Percentiles rank a stretch among this genome's conserved stretches.
Conservation (phyloP, 2,329 filamentous ascomycete species). For the Lachnellula subtilissima region DNA sequence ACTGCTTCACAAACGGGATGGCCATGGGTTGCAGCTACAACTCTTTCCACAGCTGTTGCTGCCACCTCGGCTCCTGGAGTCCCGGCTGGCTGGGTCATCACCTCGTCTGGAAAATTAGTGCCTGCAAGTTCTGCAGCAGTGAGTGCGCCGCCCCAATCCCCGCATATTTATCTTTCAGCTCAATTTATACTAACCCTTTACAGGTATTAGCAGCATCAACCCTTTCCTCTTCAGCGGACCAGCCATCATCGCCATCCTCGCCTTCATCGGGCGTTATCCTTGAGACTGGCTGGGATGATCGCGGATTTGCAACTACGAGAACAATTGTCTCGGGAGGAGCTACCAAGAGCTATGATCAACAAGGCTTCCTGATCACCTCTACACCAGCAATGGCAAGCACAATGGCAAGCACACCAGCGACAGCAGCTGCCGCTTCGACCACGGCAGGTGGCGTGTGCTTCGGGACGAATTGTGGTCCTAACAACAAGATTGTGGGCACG, state of each 20-base stretch:
- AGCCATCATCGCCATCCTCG: slow-evolving; percentile 42
- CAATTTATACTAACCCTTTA: slow-evolving; percentile 24
- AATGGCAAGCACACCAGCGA: neutral
- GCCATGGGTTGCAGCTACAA: slow-evolving; percentile 61
- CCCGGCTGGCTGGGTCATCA: slow-evolving; percentile 78
- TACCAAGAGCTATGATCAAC: slow-evolving; percentile 39
- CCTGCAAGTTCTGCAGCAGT: slow-evolving; percentile 64
- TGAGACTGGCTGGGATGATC: slow-evolving; percentile 42
- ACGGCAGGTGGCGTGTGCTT: slow-evolving; percentile 8
- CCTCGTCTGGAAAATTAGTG: slow-evolving; percentile 71
- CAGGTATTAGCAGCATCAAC: slow-evolving; percentile 46
- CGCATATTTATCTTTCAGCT: slow-evolving; percentile 8
- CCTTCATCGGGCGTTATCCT: slow-evolving; percentile 25
- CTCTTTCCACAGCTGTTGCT: slow-evolving; percentile 41
- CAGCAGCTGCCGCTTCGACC: slow-evolving; percentile 3
- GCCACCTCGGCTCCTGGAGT: slow-evolving; percentile 46
- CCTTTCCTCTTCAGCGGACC: slow-evolving; percentile 44
- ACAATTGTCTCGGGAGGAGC: slow-evolving; percentile 35
- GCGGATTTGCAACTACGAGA: slow-evolving; percentile 45
- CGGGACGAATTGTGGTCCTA: slow-evolving; percentile 13
- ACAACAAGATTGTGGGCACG: slow-evolving; percentile 19
- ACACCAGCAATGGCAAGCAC: neutral
- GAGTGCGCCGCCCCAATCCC: slow-evolving; percentile 46
- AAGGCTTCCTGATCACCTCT: slow-evolving; percentile 39
- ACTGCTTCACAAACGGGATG: slow-evolving; percentile 55